Evolutionary conservation across 345 rosid species (phyloP), one percentile per base, ranked within the genome.

Genomic region (Geranium brycei): DNA sequence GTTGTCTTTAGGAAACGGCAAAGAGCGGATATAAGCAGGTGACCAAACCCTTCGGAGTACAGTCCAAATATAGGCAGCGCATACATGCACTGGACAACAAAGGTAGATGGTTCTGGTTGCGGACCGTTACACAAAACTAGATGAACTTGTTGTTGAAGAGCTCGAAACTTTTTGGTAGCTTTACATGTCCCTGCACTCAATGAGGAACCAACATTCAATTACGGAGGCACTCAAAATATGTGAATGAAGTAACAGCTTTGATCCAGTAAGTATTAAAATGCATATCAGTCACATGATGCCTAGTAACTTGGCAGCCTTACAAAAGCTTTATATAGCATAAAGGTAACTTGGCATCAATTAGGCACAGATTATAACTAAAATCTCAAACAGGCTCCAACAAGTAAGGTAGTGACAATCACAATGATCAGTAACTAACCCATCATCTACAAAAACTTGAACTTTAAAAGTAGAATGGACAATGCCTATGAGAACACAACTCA

Each of bases 1-100:
- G 66, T 70, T 12, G 63, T 67, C 62, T 83, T 93, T 32, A 80
- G 76, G 73, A 71, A 82, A 18, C 89, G 96, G 3, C 81, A 83
- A 66, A 93, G 81, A 64, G 90, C 79, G 16, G 99, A 93, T 67
- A 86, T 51, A 3, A 93, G 72, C 86, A 93, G 77, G 76, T 93
- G 99, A 77, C 96, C 83, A 75, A 93, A 90, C 4, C 99, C 99
- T 67, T 93, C 97, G 18, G 75, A 69, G 61, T 90, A 63, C 0
- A 68, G 17, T 17, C 85, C 97, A 76, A 90, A 88, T 35, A 86
- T 57, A 38, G 96, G 99, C 55, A 93, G 85, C n/a, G 78, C 66
- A 69, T 71, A 75, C 32, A 93, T 85, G 71, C 99, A 90, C 28
- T 71, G 77, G 66, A 77, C 64, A 63, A 85, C 67, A 70, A 85